phyloP scores from a whole-genome alignment of 2,329 filamentous ascomycete genomes.

The Orbilia javanica region DNA sequence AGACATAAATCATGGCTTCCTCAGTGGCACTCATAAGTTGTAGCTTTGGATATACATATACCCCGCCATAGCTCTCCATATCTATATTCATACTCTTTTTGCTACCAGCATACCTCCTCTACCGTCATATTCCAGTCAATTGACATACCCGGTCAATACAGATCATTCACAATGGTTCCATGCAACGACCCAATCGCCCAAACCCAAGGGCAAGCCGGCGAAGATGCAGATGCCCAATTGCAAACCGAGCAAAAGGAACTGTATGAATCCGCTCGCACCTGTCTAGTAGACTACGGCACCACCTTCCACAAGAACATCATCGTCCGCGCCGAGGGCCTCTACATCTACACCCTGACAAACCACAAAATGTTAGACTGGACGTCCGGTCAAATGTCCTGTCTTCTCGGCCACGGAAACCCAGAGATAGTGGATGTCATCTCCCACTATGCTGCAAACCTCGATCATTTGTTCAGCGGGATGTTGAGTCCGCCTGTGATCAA shows the following conservation, averaged over 20 bases:
- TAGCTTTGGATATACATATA: neutral
- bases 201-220: neutral
- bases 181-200: constrained; percentile 37
- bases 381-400: constrained; percentile 73
- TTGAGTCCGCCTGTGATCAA: constrained; percentile 71
- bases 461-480: constrained; percentile 74
- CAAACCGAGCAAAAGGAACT: constrained; percentile 59
- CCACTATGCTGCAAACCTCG: constrained; percentile 69
- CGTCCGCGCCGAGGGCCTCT: constrained; percentile 67
- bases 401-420: constrained; percentile 72
- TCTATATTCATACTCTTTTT: neutral
- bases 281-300: constrained; percentile 67
- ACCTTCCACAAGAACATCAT: constrained; percentile 66
- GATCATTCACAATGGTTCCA: constrained; percentile 35
- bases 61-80: neutral
- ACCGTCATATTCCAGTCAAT: neutral
- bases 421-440: constrained; percentile 71
- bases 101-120: neutral
- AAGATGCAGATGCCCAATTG: neutral
- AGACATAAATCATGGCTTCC: constrained; percentile 56
- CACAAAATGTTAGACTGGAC: constrained; percentile 72
- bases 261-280: constrained; percentile 65
- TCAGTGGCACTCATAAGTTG: constrained; percentile 50
- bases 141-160: neutral
- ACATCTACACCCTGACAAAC: constrained; percentile 67